Evolutionary conservation across 257 asterid species (phyloP).

Genomic region (Fraxinus anomala): DNA sequence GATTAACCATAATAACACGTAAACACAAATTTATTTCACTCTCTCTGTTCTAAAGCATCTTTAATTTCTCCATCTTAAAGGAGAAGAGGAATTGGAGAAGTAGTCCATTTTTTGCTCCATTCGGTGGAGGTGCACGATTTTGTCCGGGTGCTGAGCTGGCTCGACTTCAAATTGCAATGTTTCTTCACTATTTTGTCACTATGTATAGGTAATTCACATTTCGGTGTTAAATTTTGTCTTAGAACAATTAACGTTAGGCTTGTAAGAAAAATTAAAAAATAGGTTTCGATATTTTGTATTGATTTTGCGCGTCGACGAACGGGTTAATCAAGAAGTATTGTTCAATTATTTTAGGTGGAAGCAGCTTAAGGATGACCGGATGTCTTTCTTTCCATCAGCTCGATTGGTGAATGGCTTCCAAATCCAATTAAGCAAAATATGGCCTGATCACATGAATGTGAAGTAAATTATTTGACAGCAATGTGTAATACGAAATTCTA

Average conservation of each 20-base stretch:
- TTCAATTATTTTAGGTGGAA: conserved; percentile 57
- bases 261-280: too few species aligned
- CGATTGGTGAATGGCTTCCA: conserved; percentile 84
- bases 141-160: conserved; percentile 97
- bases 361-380: conserved; percentile 72
- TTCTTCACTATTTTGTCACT: conserved; percentile 73
- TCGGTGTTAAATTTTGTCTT: background rate
- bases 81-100: conserved; percentile 90
- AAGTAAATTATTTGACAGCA: conserved; percentile 10
- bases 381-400: conserved; percentile 95
- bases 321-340: background rate
- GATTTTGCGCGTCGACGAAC: background rate
- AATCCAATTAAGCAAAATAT: conserved; percentile 53
- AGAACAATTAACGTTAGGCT: background rate
- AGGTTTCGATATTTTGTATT: background rate
- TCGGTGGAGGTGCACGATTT: conserved; percentile 89
- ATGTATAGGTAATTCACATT: conserved; percentile 52
- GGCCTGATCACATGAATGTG: conserved; percentile 1
- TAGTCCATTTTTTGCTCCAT: conserved; percentile 73
- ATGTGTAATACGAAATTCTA: conserved; percentile 1
- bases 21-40: background rate
- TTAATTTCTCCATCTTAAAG: conserved; percentile 26
- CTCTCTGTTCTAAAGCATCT: background rate
- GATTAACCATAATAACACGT: background rate
- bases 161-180: conserved; percentile 87